Base-by-base conservation (phyloP, 345 rosid genomes). In the Balakata baccata region DNA sequence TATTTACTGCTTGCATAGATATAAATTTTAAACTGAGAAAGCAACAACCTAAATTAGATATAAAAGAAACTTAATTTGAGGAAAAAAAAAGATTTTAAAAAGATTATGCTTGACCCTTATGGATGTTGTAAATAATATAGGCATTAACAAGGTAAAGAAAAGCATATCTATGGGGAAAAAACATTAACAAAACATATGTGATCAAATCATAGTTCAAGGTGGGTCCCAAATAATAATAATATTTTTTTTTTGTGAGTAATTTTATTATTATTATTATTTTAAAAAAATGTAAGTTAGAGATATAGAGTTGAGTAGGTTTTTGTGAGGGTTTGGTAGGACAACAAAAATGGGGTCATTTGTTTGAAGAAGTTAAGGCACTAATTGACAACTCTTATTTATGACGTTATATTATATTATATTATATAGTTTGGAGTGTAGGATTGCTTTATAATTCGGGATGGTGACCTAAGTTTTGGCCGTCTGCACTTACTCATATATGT, bases 261-360 rank as follows among this genome's bases (percentile, higher is more conserved):
- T n/a, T n/a, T n/a, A n/a, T n/a, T n/a, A n/a, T n/a, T n/a, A n/a
- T n/a, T n/a, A n/a, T n/a, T n/a, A n/a, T n/a, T n/a, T n/a, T n/a
- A n/a, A n/a, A n/a, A n/a, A n/a, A n/a, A n/a, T n/a, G 67, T 53
- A 29, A 72, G 81, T 68, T 68, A 20, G 58, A 45, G 77, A 78
- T 73, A 20, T 73, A 20, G 65, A 67, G 20, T 66, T 75, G 75
- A 81, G 39, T 71, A 34, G 43, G 59, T 73, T 64, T 63, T 34
- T 18, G 59, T 34, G 41, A 53, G 66, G 63, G 43, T 67, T 68
- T 75, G 80, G 79, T 80, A 72, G 74, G 78, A 80, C 82, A 80
- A 61, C 83, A 71, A 78, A 71, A 78, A 75, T n/a, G 58, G 61
- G 74, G 64, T 67, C 11, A 29, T 59, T 16, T 7, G 11, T 50